Evolutionary conservation across 2,329 filamentous ascomycete genomes (phyloP).

Genomic region (Trichocomaceae sp.): DNA sequence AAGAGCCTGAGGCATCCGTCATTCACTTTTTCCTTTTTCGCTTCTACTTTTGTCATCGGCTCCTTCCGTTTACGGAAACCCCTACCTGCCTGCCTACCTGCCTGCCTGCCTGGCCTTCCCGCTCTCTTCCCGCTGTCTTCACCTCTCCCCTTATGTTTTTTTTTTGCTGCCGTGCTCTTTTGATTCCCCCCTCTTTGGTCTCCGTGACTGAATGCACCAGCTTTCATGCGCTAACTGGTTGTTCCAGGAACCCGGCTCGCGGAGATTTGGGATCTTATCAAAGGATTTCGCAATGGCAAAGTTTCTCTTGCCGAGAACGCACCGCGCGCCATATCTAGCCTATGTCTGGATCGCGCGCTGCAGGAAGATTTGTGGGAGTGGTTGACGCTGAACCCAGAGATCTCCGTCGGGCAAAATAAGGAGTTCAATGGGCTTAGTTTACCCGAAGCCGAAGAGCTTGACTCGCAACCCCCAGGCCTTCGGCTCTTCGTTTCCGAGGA

Average conservation of each 20-base stretch:
- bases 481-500: constrained; percentile 47
- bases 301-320: neutral
- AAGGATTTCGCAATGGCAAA: constrained; percentile 1
- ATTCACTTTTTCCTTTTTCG: neutral
- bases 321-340: neutral
- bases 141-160: neutral
- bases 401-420: constrained; percentile 43
- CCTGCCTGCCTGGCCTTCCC: no score
- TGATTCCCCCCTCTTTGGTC: neutral
- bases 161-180: neutral
- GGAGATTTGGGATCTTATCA: constrained; percentile 6
- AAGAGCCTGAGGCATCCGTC: constrained; percentile 1
- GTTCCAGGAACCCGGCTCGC: constrained; percentile 4
- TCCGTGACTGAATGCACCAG: neutral
- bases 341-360: constrained; percentile 43
- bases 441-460: constrained; percentile 32
- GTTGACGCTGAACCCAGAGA: constrained; percentile 50
- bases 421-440: constrained; percentile 37
- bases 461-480: neutral
- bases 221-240: neutral
- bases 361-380: constrained; percentile 52
- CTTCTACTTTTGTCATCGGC: neutral
- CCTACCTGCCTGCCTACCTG: neutral
- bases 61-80: constrained; percentile 1
- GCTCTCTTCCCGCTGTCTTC: no score